Conservation (phyloP, 1,284 basidiomycete species). For the Hemileia vastatrix region DNA sequence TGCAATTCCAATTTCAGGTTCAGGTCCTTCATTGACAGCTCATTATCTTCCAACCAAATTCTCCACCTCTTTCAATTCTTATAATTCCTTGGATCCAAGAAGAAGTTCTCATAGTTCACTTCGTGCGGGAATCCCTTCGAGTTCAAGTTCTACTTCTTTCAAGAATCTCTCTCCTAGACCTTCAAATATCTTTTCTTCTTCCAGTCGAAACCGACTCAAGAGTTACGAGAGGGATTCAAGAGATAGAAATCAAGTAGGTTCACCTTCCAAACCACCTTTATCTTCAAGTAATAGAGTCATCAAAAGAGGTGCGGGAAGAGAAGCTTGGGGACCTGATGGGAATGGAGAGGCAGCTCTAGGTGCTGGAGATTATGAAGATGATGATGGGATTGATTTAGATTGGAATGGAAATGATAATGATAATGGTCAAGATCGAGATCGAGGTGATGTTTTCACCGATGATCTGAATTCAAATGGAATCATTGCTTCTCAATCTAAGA, state of each 20-base stretch:
- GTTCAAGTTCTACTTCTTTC: too few species aligned
- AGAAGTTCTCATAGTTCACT: too few species aligned
- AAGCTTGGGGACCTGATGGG: conserved; percentile 24
- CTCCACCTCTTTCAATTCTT: neutral
- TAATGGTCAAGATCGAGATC: neutral
- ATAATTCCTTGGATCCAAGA: neutral
- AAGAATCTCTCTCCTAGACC: too few species aligned
- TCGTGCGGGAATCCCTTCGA: too few species aligned
- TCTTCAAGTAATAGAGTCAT: neutral
- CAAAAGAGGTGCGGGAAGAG: conserved; percentile 23
- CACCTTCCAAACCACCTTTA: neutral
- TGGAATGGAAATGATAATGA: neutral
- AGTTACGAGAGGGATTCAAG: neutral
- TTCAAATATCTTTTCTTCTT: too few species aligned
- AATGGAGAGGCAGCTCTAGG: conserved; percentile 21
- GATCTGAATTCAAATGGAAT: neutral
- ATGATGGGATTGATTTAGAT: conserved; percentile 24
- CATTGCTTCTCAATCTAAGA: neutral
- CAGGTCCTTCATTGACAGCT: neutral
- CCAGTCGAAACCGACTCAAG: too few species aligned
- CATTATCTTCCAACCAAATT: neutral
- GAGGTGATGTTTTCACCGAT: too few species aligned
- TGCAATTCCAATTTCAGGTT: neutral
- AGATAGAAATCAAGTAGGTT: neutral
- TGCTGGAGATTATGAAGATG: conserved; percentile 24